phyloP scores from a whole-genome alignment of 176 grass and related monocot species.

The Musa schizocarpa region DNA sequence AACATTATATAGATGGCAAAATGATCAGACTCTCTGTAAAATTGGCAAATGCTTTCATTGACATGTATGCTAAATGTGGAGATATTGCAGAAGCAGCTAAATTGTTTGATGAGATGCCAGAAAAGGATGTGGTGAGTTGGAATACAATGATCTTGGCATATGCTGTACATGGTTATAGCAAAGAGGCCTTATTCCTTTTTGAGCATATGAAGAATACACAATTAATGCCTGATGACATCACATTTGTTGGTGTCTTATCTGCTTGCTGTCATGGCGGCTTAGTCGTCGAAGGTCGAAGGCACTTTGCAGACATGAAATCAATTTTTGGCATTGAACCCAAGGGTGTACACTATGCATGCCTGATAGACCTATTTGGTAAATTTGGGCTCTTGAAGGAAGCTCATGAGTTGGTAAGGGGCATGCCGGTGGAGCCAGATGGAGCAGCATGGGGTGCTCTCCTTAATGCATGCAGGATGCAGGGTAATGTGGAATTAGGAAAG shows the following conservation, averaged over 20 bases:
- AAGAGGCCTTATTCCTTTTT: constrained; percentile 33
- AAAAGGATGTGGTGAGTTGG: constrained; percentile 58
- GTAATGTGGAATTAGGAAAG: constrained; percentile 45
- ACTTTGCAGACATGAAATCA: constrained; percentile 53
- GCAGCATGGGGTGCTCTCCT: constrained; percentile 58
- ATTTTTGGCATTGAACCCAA: constrained; percentile 38
- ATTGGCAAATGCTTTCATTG: constrained; percentile 51
- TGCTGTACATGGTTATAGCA: constrained; percentile 38
- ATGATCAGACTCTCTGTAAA: constrained; percentile 35
- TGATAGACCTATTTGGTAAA: constrained; percentile 64
- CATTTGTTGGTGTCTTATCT: constrained; percentile 54
- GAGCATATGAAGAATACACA: constrained; percentile 23
- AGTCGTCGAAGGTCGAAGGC: constrained; percentile 31
- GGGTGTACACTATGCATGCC: constrained; percentile 49
- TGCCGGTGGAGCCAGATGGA: constrained; percentile 39
- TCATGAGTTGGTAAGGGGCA: constrained; percentile 42
- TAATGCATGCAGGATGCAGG: constrained; percentile 47
- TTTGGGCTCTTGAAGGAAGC: constrained; percentile 47
- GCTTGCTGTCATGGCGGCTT: constrained; percentile 50
- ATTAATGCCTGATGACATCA: constrained; percentile 40
- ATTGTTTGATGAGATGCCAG: constrained; percentile 41
- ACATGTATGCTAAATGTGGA: constrained; percentile 61
- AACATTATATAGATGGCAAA: constrained; percentile 28
- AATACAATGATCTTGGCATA: constrained; percentile 50
- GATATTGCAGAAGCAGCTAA: constrained; percentile 42